Conservation (phyloP, 345 rosid genomes). For the Lagerstroemia speciosa region DNA sequence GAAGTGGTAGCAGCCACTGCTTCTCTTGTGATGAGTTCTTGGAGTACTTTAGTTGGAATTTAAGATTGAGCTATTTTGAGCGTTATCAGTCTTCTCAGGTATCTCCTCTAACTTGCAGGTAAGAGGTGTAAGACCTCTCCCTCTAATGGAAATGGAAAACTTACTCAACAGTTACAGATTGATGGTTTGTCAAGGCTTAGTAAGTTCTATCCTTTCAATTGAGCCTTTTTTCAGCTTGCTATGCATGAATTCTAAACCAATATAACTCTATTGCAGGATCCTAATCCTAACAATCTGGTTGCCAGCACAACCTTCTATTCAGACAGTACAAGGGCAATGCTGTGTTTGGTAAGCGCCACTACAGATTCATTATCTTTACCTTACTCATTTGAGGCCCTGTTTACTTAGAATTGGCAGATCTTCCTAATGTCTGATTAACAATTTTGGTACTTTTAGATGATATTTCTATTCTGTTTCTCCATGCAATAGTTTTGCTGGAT, state of each 20-base stretch:
- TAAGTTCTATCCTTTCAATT: slow-evolving; percentile 33
- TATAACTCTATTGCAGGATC: slow-evolving; percentile 59
- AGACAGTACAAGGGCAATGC: slow-evolving; percentile 71
- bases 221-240: neutral
- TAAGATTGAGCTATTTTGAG: neutral
- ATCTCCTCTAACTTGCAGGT: slow-evolving; percentile 34
- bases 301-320: slow-evolving; percentile 90
- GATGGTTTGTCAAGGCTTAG: slow-evolving; percentile 84
- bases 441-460: neutral
- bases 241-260: neutral
- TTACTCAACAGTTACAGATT: slow-evolving; percentile 60
- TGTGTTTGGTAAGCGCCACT: slow-evolving; percentile 62
- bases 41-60: neutral
- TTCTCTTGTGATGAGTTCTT: neutral
- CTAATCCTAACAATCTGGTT: slow-evolving; percentile 90
- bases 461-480: neutral
- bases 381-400: neutral
- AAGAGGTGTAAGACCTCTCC: slow-evolving; percentile 77
- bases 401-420: neutral
- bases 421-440: neutral
- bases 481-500: no score
- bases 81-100: neutral
- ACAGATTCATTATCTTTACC: neutral
- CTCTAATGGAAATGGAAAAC: slow-evolving; percentile 83
- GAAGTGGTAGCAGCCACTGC: slow-evolving; percentile 59